Evolutionary conservation across 1,284 basidiomycete species (phyloP), one percentile per base, ranked within the genome.

Genomic region (Hortiboletus rubellus): DNA sequence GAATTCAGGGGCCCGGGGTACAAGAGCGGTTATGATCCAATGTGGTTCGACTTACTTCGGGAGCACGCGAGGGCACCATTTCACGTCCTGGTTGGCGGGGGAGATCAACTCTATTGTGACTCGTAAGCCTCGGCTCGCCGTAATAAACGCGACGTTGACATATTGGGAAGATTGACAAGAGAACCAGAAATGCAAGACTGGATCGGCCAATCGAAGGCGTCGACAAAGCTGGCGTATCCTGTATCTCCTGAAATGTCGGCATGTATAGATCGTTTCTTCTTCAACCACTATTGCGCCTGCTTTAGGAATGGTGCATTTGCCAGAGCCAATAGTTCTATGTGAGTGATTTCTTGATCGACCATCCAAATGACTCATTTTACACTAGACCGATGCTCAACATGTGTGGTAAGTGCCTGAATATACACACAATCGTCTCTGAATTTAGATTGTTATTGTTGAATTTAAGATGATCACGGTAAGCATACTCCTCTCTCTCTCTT

Each of bases 261-360:
- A 7, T 89, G 91, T n/a, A 85, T 98, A 53, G 95, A 98, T 69
- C 82, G 94, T 47, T 92, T 89, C 68, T 86, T 84, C 70, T 95
- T 94, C 80, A 92, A 90, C 64, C 94, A 97, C 70, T 98, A 98
- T 74, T 95, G 92, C 65, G 82, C 87, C 52, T 74, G 80, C 51
- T 98, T 97, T 76, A 82, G 94, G 57, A 85, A 84, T 47, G 96
- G 96, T 9, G 94, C 94, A 0, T 99, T 98, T 72, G 92, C 93
- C 1, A 81, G 90, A 54, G 94, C 96, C 6, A 98, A 97, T 72
- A 87, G 91, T 55, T 88, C 95, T 14, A 98, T 98, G 96, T 92
- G 69, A 66, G 87, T 69, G 37, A 15, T 31, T 47, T 56, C 41
- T 42, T 38, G 18, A n/a, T 38, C n/a, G 36, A 3, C 18, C 4